Evolutionary conservation across 1,139 yeast genomes (phyloP), one percentile per base, ranked within the genome.

Genomic region (Geotrichum candidum): DNA sequence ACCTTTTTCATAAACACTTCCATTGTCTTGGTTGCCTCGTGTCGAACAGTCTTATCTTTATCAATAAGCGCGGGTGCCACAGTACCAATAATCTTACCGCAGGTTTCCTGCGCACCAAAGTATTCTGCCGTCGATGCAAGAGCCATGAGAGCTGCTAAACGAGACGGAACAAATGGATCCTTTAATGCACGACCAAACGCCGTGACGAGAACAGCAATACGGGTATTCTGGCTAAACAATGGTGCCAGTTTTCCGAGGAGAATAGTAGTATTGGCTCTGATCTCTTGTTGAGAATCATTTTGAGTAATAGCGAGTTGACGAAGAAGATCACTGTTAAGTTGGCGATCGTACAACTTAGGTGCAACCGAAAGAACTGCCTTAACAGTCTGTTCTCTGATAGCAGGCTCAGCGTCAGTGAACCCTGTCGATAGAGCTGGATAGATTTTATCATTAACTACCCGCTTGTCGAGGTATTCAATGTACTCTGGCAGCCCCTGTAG

Each of bases 221-320:
- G 69, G 1, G 76, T 73, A 22, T 69, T 64, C 23, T 68, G 76
- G 64, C 86, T 86, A 65, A 94, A 82, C 65, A 80, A 77, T 41
- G 80, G 76, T 0, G 96, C 86, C 41, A 94, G 85, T 64, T 84
- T 84, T 33, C 90, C 86, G 31, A 94, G 81, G 53, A 90, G 81
- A 31, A 90, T 81, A 27, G 95, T 82, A 0, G 98, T 92, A 74
- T 90, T 89, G 6, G 94, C 90, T 67, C 99, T 78, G 23, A 94
- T 89, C 29, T 90, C 89, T 0, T 95, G 87, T 63, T 86, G 87
- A 1, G 86, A 84, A 71, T 94, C 99, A 73, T 83, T 86, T 73
- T 92, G 98, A 1, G 96, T 84, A 70, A 88, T 90, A 0, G 98
- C 98, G 63, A 94, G 77, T 57, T 85, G 82, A 67, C 96, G 82